Evolutionary conservation across 352 stramenopile species (phyloP).

Genomic region (Hyaloperonospora arabidopsidis): DNA sequence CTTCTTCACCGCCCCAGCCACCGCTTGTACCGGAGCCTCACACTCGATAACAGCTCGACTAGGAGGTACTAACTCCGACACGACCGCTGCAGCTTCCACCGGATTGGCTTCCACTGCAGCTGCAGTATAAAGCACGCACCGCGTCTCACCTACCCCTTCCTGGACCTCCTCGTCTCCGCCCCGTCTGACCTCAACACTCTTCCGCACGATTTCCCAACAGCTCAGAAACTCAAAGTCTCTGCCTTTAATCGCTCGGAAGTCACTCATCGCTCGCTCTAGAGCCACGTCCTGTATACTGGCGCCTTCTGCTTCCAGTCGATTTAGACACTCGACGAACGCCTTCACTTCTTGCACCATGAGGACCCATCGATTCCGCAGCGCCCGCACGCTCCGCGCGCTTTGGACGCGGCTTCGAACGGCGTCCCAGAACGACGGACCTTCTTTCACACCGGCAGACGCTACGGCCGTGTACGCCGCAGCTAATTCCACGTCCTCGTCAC

Average conservation of each 20-base stretch:
- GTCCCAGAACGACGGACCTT: slow-evolving; percentile 6
- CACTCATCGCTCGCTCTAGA: slow-evolving; percentile 1
- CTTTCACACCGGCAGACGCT: not conserved
- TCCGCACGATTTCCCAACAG: slow-evolving; percentile 8
- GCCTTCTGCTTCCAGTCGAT: slow-evolving; percentile 1
- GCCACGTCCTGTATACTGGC: not conserved
- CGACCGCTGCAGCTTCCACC: not conserved
- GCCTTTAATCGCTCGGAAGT: slow-evolving; percentile 2
- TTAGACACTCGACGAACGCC: slow-evolving; percentile 2
- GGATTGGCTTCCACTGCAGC: not conserved
- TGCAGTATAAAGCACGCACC: not conserved
- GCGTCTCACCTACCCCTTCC: not conserved
- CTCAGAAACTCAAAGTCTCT: slow-evolving; percentile 10
- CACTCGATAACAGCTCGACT: not conserved
- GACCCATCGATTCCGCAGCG: slow-evolving; percentile 4
- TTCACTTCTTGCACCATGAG: slow-evolving; percentile 2
- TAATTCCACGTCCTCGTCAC: slow-evolving; percentile 1
- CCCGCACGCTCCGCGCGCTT: slow-evolving; percentile 2
- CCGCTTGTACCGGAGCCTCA: not conserved
- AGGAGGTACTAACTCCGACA: not conserved
- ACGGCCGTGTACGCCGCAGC: not conserved
- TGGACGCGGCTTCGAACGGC: slow-evolving; percentile 2
- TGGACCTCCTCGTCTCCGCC: not conserved
- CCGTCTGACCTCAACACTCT: slow-evolving; percentile 3
- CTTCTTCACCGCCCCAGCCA: not conserved